These are phyloP conservation scores for Byssothecium circinans DNA, from an alignment of 2,329 filamentous ascomycete genomes.

Conservation along the genomic window DNA sequence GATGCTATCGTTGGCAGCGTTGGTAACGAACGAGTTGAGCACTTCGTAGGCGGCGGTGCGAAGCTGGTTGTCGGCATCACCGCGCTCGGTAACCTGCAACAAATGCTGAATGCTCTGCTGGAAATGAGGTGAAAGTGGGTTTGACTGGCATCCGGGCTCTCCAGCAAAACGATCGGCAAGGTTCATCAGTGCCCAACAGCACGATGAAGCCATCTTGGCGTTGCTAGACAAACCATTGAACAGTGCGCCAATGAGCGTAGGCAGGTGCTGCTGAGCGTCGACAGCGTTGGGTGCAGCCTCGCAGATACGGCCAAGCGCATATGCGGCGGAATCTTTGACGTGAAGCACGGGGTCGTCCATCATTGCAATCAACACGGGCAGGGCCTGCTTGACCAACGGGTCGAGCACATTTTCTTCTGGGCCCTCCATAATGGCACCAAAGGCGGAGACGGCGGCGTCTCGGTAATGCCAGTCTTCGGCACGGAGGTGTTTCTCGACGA, in stretches of 20 bases:
- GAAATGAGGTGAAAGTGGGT: slow-evolving; percentile 89
- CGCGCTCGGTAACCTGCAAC: slow-evolving; percentile 79
- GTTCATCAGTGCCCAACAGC: slow-evolving; percentile 99
- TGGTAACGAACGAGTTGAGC: slow-evolving; percentile 89
- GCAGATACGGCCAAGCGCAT: slow-evolving; percentile 92
- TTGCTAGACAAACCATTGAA: slow-evolving; percentile 89
- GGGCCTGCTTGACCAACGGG: slow-evolving; percentile 91
- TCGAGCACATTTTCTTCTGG: slow-evolving; percentile 90
- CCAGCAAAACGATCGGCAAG: slow-evolving; percentile 93
- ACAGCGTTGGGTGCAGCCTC: slow-evolving; percentile 91
- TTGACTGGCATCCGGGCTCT: slow-evolving; percentile 74
- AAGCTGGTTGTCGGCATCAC: slow-evolving; percentile 82
- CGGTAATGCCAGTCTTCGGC: slow-evolving; percentile 92
- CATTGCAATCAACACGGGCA: slow-evolving; percentile 90
- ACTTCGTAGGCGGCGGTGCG: slow-evolving; percentile 97
- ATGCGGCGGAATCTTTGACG: slow-evolving; percentile 94
- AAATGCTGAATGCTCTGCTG: slow-evolving; percentile 86
- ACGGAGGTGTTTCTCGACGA: slow-evolving; percentile 89
- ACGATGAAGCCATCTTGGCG: slow-evolving; percentile 95
- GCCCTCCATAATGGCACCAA: slow-evolving; percentile 98
- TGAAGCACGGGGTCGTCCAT: slow-evolving; percentile 85
- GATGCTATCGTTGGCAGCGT: slow-evolving; percentile 84
- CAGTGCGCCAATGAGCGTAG: slow-evolving; percentile 80
- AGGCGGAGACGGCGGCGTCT: slow-evolving; percentile 94
- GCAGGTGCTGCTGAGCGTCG: slow-evolving; percentile 79